A percentile compares a stretch with the other conserved stretches of the same genome.
Evolutionary conservation across 768 basidiomycete genomes (phyloP).

Genomic region (Suillus variegatus): DNA sequence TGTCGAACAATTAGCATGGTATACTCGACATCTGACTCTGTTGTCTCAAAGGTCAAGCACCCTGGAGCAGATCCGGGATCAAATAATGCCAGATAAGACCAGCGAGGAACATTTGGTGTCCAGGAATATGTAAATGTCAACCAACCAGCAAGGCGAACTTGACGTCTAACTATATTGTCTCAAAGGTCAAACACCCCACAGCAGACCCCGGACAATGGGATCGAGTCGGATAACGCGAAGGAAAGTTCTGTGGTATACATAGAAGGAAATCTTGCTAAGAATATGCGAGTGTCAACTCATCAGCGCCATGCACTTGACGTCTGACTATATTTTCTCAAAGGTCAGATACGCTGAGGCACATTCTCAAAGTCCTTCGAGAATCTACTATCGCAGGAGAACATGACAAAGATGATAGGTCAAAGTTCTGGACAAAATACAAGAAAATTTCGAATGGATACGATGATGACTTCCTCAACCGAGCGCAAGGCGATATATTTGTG

Average conservation of each 20-base stretch:
- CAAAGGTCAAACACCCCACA: too few relatives aligned
- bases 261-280: not conserved
- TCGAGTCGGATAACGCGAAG: too few relatives aligned
- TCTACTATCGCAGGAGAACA: not conserved
- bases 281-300: not conserved
- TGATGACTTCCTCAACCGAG: not conserved
- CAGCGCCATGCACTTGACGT: not conserved
- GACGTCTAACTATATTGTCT: too few relatives aligned
- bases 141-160: too few relatives aligned
- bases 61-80: too few relatives aligned
- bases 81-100: too few relatives aligned
- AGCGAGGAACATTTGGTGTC: too few relatives aligned
- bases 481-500: not conserved
- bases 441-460: not conserved
- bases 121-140: too few relatives aligned
- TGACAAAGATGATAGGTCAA: not conserved
- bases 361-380: not conserved
- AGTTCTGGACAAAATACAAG: not conserved
- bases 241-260: not conserved
- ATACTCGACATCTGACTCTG: not conserved
- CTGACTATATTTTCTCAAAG: not conserved
- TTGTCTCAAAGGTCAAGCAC: not conserved
- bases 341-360: not conserved
- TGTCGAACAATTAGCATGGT: not conserved
- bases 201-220: too few relatives aligned